phyloP scores from a whole-genome alignment of 805 yeast species.

The Wickerhamomyces bovis region DNA sequence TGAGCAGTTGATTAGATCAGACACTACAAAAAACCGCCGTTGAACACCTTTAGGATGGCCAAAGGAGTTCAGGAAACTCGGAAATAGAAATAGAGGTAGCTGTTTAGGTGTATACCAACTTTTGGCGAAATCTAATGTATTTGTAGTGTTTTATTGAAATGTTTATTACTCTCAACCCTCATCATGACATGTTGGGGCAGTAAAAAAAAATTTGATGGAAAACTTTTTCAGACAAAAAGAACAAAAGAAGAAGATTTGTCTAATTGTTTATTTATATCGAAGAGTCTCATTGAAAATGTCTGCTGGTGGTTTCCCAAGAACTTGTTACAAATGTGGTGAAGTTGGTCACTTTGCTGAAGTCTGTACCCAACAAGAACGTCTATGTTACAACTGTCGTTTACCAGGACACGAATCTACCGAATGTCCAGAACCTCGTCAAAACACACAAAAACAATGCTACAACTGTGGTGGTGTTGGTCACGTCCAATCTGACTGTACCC shows the following conservation, averaged over 20 bases:
- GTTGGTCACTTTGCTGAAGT: slow-evolving; percentile 86
- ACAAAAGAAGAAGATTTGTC: neutral
- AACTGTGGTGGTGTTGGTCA: slow-evolving; percentile 91
- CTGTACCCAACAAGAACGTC: slow-evolving; percentile 77
- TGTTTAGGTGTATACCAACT: neutral
- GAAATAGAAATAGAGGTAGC: neutral
- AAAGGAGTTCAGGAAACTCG: neutral
- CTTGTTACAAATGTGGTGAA: slow-evolving; percentile 90
- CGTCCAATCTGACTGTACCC: slow-evolving; percentile 74
- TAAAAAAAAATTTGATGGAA: neutral
- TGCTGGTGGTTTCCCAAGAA: slow-evolving; percentile 49
- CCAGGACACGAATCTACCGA: slow-evolving; percentile 87
- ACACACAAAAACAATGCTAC: slow-evolving; percentile 84
- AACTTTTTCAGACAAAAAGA: neutral
- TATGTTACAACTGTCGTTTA: slow-evolving; percentile 89
- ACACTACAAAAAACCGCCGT: no score
- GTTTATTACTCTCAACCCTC: neutral
- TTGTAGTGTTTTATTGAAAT: neutral
- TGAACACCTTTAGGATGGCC: neutral
- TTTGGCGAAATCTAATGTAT: neutral
- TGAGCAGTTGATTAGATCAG: neutral
- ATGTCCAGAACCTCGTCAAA: slow-evolving; percentile 84
- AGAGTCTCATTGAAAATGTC: neutral
- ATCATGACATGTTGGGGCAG: neutral
- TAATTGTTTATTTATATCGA: neutral